Conservation (phyloP, 176 grass and related monocot species). For the Elaeis guineensis region DNA sequence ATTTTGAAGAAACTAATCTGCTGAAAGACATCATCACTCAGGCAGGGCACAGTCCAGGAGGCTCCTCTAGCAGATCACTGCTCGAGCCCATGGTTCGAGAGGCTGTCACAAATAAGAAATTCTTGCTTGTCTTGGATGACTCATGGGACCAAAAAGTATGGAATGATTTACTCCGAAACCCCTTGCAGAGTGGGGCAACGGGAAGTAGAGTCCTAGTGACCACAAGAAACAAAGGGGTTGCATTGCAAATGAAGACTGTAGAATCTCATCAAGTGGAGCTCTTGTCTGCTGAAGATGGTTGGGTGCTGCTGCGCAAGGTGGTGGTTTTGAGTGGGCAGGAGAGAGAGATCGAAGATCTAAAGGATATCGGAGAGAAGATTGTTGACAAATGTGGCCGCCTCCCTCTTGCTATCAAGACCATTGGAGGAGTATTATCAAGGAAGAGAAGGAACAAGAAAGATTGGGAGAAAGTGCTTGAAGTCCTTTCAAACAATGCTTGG, state of each 20-base stretch:
- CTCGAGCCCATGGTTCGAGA: slow-evolving; percentile 10
- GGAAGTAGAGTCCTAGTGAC: slow-evolving; percentile 26
- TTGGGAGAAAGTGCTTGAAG: too few relatives aligned
- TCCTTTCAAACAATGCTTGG: too few relatives aligned
- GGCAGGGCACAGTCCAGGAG: neutral
- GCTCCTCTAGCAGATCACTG: neutral
- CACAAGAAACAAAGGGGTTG: slow-evolving; percentile 14
- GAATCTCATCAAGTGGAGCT: slow-evolving; percentile 14
- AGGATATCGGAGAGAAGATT: neutral
- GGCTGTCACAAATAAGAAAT: neutral
- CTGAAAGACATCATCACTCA: slow-evolving; percentile 20
- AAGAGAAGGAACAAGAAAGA: too few relatives aligned
- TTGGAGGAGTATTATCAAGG: too few relatives aligned
- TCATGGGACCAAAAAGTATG: slow-evolving; percentile 20
- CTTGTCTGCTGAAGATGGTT: slow-evolving; percentile 24
- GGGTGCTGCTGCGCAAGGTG: slow-evolving; percentile 30
- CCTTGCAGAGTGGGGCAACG: slow-evolving; percentile 8
- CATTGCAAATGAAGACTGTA: slow-evolving; percentile 12
- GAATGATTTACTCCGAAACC: slow-evolving; percentile 10
- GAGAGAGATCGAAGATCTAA: slow-evolving; percentile 7
- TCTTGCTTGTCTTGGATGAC: neutral
- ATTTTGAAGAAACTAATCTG: slow-evolving; percentile 1
- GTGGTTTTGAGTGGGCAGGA: neutral
- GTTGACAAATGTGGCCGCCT: too few relatives aligned
- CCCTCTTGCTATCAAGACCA: too few relatives aligned